Percentiles rank a stretch among this genome's conserved stretches.
Conservation (phyloP, 2,329 filamentous ascomycete genomes). For the Colletotrichum aenigma region DNA sequence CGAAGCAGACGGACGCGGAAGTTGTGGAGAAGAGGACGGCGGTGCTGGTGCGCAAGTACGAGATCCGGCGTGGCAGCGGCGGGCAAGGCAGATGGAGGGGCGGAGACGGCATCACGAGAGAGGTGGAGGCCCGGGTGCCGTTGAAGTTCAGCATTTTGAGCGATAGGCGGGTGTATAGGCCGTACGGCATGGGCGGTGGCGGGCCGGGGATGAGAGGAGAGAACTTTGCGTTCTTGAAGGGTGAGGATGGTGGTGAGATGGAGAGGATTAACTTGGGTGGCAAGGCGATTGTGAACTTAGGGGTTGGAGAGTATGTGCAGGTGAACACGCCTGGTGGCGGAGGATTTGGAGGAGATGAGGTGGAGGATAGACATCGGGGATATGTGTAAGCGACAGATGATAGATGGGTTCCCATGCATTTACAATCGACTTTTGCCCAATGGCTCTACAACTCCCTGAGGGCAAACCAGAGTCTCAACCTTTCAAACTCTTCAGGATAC, state of each 20-base stretch:
- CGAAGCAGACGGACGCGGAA: conserved; percentile 34
- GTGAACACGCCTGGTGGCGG: conserved; percentile 40
- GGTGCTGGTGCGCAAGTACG: conserved; percentile 34
- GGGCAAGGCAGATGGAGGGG: conserved; percentile 33
- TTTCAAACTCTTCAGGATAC: no score
- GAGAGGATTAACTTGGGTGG: conserved; percentile 35
- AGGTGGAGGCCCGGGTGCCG: conserved; percentile 36
- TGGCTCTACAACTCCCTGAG: no score
- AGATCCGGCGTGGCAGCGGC: conserved; percentile 31
- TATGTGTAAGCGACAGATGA: neutral
- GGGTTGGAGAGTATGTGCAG: conserved; percentile 36
- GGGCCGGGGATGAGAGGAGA: conserved; percentile 26
- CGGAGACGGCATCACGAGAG: conserved; percentile 36
- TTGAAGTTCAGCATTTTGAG: conserved; percentile 39
- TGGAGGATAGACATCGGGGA: conserved; percentile 6
- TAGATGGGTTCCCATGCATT: neutral
- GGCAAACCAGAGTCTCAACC: no score
- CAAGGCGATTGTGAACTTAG: conserved; percentile 33
- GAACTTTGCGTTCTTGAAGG: conserved; percentile 32
- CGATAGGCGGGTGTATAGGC: conserved; percentile 35
- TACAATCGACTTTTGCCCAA: no score
- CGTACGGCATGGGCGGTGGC: conserved; percentile 39
- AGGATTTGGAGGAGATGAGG: conserved; percentile 25
- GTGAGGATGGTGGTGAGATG: conserved; percentile 25
- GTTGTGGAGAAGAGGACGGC: conserved; percentile 39